Percentiles rank a stretch among this genome's conserved stretches.
These are phyloP conservation scores for Pholiota adiposa DNA, from an alignment of 1,284 basidiomycete genomes.

Conservation along the genomic window DNA sequence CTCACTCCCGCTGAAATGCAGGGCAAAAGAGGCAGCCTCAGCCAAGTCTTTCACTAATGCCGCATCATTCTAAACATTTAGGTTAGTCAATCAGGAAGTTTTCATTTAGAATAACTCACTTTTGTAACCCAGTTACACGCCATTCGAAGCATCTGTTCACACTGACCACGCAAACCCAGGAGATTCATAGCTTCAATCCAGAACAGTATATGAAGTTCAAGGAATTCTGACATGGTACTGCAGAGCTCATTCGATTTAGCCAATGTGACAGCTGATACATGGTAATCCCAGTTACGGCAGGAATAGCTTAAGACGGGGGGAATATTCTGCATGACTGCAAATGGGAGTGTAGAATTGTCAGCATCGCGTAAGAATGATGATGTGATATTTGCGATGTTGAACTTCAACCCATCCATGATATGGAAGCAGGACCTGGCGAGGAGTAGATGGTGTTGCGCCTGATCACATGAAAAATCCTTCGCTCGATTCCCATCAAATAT, in stretches of 20 bases:
- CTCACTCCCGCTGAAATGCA: conserved; percentile 13
- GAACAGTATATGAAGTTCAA: too few relatives aligned
- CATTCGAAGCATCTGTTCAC: background rate
- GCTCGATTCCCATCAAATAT: conserved; percentile 14
- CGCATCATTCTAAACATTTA: too few relatives aligned
- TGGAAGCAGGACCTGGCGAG: conserved; percentile 19
- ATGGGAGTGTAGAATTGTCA: too few relatives aligned
- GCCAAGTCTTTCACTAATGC: background rate
- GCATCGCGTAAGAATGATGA: conserved; percentile 15
- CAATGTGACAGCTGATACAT: too few relatives aligned
- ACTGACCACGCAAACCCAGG: background rate
- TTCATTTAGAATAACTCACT: background rate
- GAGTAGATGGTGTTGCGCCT: background rate
- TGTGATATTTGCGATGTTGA: conserved; percentile 24
- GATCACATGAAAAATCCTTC: conserved; percentile 9
- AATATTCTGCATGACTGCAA: too few relatives aligned
- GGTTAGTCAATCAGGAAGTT: too few relatives aligned
- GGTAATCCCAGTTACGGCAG: too few relatives aligned
- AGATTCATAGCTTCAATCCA: too few relatives aligned
- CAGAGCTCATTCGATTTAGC: too few relatives aligned
- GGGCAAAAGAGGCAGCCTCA: conserved; percentile 14
- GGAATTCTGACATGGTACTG: too few relatives aligned
- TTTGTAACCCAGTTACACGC: background rate
- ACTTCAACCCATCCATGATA: conserved; percentile 17
- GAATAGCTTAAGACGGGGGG: too few relatives aligned